Evolutionary conservation across 2,329 filamentous ascomycete species (phyloP), one percentile per base, ranked within the genome.

Genomic region (Cordyceps cateniannulata): DNA sequence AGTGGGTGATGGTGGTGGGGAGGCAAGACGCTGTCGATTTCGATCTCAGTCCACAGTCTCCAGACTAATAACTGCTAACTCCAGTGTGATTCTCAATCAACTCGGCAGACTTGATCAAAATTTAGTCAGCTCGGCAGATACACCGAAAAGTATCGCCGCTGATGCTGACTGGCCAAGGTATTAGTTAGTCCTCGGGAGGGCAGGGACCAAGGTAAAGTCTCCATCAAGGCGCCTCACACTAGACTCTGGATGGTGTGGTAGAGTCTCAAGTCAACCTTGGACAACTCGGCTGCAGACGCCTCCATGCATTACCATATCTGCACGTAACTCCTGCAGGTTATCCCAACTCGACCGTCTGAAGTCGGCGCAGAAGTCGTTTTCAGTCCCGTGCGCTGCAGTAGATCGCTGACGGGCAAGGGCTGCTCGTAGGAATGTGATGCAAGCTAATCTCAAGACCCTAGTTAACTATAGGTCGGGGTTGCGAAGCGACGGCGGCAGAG

Each of bases 41-140:
- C 32, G 32, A 35, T 35, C 14, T 35, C 32, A 35, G 32, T 12
- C 32, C 32, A 35, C 32, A 35, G 32, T 14, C 32, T 35, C 29
- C 29, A 7, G 2, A 6, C 29, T 32, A 32, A 35, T 12, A 35
- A 9, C n/a, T n/a, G n/a, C n/a, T n/a, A n/a, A 35, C 2, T 2
- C 10, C 14, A 12, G 14, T 32, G 27, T 32, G 29, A 32, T 10
- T 35, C 32, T 35, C 32, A 35, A 35, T 35, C 32, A 35, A 10
- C 7, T 12, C 32, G 10, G 32, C 32, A 35, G 32, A n/a, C 7
- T 45, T 9, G 2, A 51, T n/a, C 20, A 24, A 14, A 7, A 4
- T 49, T 49, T 50, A 29, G 32, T 50, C 55, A 58, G 45, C 55
- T 58, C 32, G 44, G 44, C 44, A 57, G 29, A 49, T 40, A 25